These are phyloP conservation scores for Annulohypoxylon moriforme DNA, from an alignment of 495 filamentous ascomycete genomes.

Conservation along the genomic window DNA sequence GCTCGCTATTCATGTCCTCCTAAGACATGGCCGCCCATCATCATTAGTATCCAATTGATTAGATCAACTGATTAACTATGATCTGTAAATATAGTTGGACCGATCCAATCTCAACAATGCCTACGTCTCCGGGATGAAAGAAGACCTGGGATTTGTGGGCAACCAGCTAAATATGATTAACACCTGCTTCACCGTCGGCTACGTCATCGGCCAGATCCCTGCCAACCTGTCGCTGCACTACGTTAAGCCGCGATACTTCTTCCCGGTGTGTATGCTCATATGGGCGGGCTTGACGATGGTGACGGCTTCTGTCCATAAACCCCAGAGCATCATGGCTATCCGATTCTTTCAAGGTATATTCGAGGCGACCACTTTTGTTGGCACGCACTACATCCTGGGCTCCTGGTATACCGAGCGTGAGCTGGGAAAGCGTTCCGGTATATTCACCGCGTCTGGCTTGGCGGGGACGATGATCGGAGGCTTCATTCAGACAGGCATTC, in stretches of 20 bases:
- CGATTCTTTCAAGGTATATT: constrained; percentile 75
- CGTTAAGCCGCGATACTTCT: constrained; percentile 67
- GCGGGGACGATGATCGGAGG: constrained; percentile 63
- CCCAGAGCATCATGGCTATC: constrained; percentile 70
- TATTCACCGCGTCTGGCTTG: constrained; percentile 65
- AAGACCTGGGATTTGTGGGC: constrained; percentile 67
- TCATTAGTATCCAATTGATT: neutral
- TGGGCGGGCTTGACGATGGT: constrained; percentile 73
- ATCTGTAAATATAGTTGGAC: constrained; percentile 55
- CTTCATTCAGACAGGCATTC: constrained; percentile 71
- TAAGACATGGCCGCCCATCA: neutral
- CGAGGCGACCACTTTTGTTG: constrained; percentile 70
- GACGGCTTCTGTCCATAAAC: constrained; percentile 62
- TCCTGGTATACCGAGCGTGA: constrained; percentile 75
- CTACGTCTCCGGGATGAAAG: constrained; percentile 75
- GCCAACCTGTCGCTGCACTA: constrained; percentile 70
- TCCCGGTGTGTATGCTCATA: constrained; percentile 69
- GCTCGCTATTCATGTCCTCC: neutral
- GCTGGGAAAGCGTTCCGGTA: constrained; percentile 69
- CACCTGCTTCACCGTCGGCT: constrained; percentile 61
- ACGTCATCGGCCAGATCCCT: constrained; percentile 70
- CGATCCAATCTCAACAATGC: constrained; percentile 70
- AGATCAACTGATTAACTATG: constrained; percentile 40
- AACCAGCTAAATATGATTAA: constrained; percentile 70
- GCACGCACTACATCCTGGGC: constrained; percentile 74